phyloP scores from a whole-genome alignment of 768 basidiomycete species.

The Russula olivacea region DNA sequence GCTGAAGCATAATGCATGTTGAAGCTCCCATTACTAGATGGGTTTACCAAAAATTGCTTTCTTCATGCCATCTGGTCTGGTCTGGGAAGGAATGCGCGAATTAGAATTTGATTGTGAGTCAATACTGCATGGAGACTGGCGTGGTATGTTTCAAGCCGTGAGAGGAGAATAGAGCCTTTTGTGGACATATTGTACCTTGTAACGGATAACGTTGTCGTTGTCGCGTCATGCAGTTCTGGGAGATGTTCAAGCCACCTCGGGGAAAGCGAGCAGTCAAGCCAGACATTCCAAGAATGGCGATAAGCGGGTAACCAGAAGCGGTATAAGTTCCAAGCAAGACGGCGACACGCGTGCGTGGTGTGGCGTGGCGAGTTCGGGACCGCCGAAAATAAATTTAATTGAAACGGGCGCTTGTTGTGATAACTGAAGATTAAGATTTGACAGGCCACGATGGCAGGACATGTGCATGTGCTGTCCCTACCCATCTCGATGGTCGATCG shows the following conservation, averaged over 20 bases:
- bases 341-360: background rate
- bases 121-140: too few relatives aligned
- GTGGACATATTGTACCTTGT: background rate
- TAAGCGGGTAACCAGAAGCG: background rate
- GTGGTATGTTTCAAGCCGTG: too few relatives aligned
- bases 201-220: background rate
- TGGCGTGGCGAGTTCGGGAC: background rate
- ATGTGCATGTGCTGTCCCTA: background rate
- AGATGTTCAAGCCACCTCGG: background rate
- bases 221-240: background rate
- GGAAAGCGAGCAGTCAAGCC: too few relatives aligned
- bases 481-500: slow-evolving; percentile 9
- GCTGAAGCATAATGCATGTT: background rate
- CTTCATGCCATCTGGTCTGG: too few relatives aligned
- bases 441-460: background rate
- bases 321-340: background rate
- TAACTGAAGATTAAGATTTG: background rate
- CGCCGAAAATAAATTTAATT: background rate
- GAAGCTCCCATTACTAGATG: too few relatives aligned
- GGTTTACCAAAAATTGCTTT: too few relatives aligned
- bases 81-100: too few relatives aligned
- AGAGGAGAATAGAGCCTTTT: background rate
- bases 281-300: background rate
- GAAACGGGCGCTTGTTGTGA: background rate
- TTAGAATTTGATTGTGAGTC: too few relatives aligned